Evolutionary conservation across 2,329 filamentous ascomycete species (phyloP), one percentile per base, ranked within the genome.

Genomic region (Microcyclospora pomicola): DNA sequence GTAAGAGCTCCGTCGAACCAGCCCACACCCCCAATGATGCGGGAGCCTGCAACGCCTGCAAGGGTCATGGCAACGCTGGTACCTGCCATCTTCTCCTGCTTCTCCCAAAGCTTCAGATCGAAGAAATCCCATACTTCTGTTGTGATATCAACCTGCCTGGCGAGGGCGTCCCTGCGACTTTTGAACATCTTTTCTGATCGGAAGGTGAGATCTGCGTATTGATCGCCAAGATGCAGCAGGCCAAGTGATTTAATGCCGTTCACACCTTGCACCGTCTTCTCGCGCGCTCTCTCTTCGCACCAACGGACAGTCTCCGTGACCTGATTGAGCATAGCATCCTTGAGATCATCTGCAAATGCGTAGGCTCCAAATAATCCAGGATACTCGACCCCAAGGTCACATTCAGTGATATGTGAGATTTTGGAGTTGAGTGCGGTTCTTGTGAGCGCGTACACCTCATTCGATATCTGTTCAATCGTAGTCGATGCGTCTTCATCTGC

Each of bases 31-130:
- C 87, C 85, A 30, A 98, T 66, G 53, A 91, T 70, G 34, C 85
- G 74, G 35, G 81, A 75, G 40, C 88, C 85, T 4, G 96, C 68
- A 2, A 93, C 84, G 40, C 85, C 87, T 9, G 82, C 82, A 28
- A 94, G 73, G 1, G 91, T 98, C 54, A 98, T 71, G 5, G 88
- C 91, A 80, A 98, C 87, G 46, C 91, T 82, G 2, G 87, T 92
- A 30, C 88, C 85, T 5, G 88, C 87, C 39, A 92, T 71, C 69
- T 96, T 98, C 62, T 98, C 91, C 58, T 96, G 88, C 38, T 78
- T 73, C 54, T 95, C 85, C 65, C 93, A 72, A 5, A 96, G 64
- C 9, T 77, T 82, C 59, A 86, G 70, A 59, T 98, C 91, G 52
- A 98, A 83, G 67, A 98, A 96, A 63, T 98, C 91, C 72, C 72